These are phyloP conservation scores for Talinum fruticosum DNA, from an alignment of 148 eudicot genomes.

Conservation along the genomic window DNA sequence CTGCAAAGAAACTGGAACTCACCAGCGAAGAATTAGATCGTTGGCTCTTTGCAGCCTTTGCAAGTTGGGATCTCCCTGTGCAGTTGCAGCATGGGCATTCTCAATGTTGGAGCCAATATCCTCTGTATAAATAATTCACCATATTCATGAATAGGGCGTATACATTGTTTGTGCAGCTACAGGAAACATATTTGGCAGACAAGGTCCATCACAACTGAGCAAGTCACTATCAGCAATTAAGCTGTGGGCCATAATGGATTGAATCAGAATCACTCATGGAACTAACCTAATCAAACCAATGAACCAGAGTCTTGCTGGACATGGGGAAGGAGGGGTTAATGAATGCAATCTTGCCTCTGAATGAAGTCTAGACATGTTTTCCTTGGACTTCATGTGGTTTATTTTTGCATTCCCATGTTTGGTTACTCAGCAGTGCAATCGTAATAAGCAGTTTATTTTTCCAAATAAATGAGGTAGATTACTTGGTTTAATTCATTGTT, in stretches of 20 bases:
- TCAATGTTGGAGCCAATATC: conserved; percentile 76
- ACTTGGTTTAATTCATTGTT: too few species aligned
- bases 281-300: background rate
- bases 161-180: background rate
- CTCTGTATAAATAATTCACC: conserved; percentile 38
- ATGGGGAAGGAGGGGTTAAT: too few species aligned
- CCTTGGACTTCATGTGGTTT: too few species aligned
- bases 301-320: background rate
- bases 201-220: background rate
- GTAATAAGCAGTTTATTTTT: too few species aligned
- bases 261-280: background rate
- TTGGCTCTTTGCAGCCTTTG: conserved; percentile 81
- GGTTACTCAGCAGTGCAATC: too few species aligned
- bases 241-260: background rate
- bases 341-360: too few species aligned
- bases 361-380: too few species aligned
- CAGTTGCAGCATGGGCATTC: conserved; percentile 73
- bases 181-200: background rate
- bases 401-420: too few species aligned
- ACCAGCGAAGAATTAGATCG: conserved; percentile 88
- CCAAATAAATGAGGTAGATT: too few species aligned
- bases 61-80: conserved; percentile 74
- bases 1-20: conserved; percentile 25
- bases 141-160: background rate
- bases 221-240: background rate